Conservation (phyloP, 192 early-diverging fungal species). For the Mortierella antarctica region DNA sequence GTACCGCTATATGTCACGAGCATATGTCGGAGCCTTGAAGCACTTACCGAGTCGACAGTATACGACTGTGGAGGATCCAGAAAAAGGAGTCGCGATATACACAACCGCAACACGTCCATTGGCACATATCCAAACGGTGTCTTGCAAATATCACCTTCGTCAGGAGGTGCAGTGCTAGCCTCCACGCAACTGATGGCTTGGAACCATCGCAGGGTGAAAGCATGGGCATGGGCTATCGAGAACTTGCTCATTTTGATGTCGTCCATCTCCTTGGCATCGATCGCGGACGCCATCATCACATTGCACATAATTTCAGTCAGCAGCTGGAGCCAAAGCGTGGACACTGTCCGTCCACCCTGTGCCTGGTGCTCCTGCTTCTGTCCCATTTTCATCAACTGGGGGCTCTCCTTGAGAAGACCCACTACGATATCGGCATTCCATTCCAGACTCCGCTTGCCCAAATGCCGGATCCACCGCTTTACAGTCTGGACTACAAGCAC, state of each 20-base stretch:
- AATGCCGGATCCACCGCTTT: slow-evolving; percentile 46
- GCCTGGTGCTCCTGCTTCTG: slow-evolving; percentile 45
- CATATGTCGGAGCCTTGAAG: not conserved
- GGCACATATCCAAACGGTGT: slow-evolving; percentile 41
- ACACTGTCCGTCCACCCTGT: slow-evolving; percentile 19
- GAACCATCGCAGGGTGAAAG: slow-evolving; percentile 34
- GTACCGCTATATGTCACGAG: not conserved
- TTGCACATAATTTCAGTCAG: slow-evolving; percentile 41
- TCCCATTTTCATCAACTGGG: slow-evolving; percentile 7
- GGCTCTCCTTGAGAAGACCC: slow-evolving; percentile 30
- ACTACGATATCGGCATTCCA: slow-evolving; percentile 44
- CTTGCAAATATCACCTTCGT: slow-evolving; percentile 26
- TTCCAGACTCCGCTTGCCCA: slow-evolving; percentile 30
- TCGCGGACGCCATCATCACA: slow-evolving; percentile 45
- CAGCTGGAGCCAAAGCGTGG: slow-evolving; percentile 37
- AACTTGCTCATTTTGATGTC: slow-evolving; percentile 48
- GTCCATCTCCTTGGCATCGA: slow-evolving; percentile 31
- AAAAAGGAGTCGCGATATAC: slow-evolving; percentile 27
- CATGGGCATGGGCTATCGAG: slow-evolving; percentile 33
- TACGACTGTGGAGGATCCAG: slow-evolving; percentile 36
- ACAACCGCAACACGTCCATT: slow-evolving; percentile 21
- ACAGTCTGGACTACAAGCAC: slow-evolving; percentile 32
- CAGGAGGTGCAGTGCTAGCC: not conserved
- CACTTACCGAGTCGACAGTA: slow-evolving; percentile 39
- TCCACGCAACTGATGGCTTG: slow-evolving; percentile 23